Evolutionary conservation across 2,329 filamentous ascomycete species (phyloP), one percentile per base, ranked within the genome.

Genomic region (Colletotrichum phormii): DNA sequence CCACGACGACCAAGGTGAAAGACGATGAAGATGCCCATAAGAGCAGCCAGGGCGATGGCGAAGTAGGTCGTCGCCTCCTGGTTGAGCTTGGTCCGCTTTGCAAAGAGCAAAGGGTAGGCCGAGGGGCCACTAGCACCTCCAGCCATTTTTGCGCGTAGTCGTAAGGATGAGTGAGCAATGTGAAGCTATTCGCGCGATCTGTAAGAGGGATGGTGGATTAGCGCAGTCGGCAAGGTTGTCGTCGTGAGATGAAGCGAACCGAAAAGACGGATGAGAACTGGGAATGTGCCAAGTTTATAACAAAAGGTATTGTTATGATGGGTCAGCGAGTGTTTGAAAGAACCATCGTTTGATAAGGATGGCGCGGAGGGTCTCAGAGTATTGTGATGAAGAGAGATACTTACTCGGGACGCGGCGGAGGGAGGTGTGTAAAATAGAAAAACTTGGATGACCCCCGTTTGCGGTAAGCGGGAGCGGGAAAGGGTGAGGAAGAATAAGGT

Each of bases 61-160:
- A 76, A 81, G 58, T 76, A 72, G 4, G 53, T 58, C 67, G 79
- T 76, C 9, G 76, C 75, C 55, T 80, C 72, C 35, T 76, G 71
- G 58, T 81, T 80, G 62, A 79, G 74, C 26, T 51, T 64, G 7
- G 37, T 58, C 15, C 76, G 64, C 60, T 63, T 64, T 9, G 73
- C 76, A 37, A 74, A 77, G 4, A 70, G 46, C 58, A 37, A 12
- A 5, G 55, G 63, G 59, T 59, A 54, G 42, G 65, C 64, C 31
- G 57, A 58, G 42, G 62, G 26, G 63, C 62, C 51, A 33, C 68
- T 26, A 6, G 33, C 33, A n/a, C 26, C 55, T 60, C 71, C 62
- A 8, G 49, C 71, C 71, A 73, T 73, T n/a, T 54, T 61, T 15
- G 49, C 24, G 46, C 11, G 31, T 42, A 54, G 46, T 26, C 18